phyloP scores from a whole-genome alignment of 73 alveolate species.

The Uronychia setigera region DNA sequence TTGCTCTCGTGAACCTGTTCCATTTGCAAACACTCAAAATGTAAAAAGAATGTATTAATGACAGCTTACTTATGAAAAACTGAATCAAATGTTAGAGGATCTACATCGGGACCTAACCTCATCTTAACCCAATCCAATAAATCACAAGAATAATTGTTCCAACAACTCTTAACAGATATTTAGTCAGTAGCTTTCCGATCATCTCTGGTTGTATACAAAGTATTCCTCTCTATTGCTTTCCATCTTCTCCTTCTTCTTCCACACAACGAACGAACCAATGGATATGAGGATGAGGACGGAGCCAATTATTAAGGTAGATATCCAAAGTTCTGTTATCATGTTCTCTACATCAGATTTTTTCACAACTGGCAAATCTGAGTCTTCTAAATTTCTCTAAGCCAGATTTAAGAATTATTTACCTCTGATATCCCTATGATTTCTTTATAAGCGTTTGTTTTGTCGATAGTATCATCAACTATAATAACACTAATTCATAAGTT shows the following conservation, averaged over 20 bases:
- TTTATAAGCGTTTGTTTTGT: too few species aligned
- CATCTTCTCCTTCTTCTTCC: not conserved
- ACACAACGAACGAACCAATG: not conserved
- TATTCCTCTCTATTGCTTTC: not conserved
- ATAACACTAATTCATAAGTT: too few species aligned
- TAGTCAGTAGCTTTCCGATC: too few species aligned
- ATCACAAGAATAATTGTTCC: not conserved
- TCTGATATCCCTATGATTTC: too few species aligned
- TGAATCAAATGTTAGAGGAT: constrained; percentile 40
- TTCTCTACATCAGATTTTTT: not conserved
- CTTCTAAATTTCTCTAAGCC: not conserved
- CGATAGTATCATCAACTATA: too few species aligned
- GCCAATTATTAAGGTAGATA: not conserved
- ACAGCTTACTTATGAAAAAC: constrained; percentile 28
- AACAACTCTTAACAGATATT: not conserved
- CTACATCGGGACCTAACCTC: too few species aligned
- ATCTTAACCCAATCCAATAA: too few species aligned
- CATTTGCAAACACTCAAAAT: not conserved
- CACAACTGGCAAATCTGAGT: not conserved
- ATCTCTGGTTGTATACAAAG: not conserved
- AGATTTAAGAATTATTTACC: too few species aligned
- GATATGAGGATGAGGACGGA: not conserved
- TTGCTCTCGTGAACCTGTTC: constrained; percentile 45
- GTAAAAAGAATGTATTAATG: constrained; percentile 13
- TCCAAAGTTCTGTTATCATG: not conserved